Base-by-base conservation (phyloP, 768 basidiomycete species). In the Tulasnella sp. region DNA sequence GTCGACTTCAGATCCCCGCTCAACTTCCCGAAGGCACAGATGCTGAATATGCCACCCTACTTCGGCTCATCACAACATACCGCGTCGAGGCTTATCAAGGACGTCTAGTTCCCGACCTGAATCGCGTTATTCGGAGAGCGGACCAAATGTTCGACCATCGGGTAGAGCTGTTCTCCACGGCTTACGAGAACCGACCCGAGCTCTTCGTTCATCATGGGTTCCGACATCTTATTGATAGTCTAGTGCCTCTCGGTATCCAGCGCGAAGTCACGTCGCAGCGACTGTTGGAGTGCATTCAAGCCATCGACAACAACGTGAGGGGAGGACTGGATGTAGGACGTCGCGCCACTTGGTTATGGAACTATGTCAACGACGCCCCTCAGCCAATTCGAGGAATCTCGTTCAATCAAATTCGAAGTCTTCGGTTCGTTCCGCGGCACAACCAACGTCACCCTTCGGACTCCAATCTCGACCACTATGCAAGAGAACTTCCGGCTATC, bases 21-120 rank as follows among this genome's bases (percentile, higher is more conserved):
- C 29, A 42, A 48, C 42, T 74, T 32, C 23, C 73, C 4, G 73
- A 74, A 32, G 29, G 29, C 15, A 46, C 29, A 0, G 42, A 40
- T 23, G 23, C 15, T 32, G 39, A 74, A 32, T 74, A 18, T 16
- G 11, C 20, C 73, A 29, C 37, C 16, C 73, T 74, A 5, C 73
- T 74, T 20, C 42, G 29, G 29, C 29, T 74, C 11, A n/a, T 74
- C 73, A 46, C 42, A 2, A 46, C 42, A 9, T 40, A 74, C 29
- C 73, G 42, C 13, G 15, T 18, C 9, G 23, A 16, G 5, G 5
- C 39, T 23, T 74, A 46, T 13, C 39, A 74, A 1, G 48, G 48
- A 40, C 42, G 42, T 26, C 29, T 74, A 46, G 42, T 74, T 40
- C 73, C 73, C 20, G 73, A 74, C 73, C 2, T 74, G 73, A 46